Conservation (phyloP, 768 basidiomycete species). For the Phanerochaete carnosa region DNA sequence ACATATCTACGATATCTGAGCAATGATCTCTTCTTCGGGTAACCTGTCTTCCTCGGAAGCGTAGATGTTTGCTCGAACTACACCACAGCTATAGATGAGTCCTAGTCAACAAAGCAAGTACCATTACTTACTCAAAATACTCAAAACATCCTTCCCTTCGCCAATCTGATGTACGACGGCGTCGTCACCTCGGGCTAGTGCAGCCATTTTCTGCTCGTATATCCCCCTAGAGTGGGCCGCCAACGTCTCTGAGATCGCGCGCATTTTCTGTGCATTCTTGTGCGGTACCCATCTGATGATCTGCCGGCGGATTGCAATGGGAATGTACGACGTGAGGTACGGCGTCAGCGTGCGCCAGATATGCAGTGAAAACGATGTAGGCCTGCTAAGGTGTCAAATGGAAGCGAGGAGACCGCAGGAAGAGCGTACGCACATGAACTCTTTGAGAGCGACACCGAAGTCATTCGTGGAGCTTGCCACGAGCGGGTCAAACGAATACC, state of each 20-base stretch:
- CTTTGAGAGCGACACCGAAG: conserved; percentile 8
- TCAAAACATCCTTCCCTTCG: conserved; percentile 28
- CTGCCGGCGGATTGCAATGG: not conserved
- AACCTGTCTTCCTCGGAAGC: conserved; percentile 9
- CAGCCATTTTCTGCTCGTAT: conserved; percentile 15
- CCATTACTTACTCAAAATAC: conserved; percentile 19
- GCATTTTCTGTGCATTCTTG: conserved; percentile 8
- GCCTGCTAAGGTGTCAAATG: not conserved
- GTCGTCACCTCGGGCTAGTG: conserved; percentile 17
- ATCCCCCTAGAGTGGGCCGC: conserved; percentile 15
- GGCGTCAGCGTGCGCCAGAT: not conserved
- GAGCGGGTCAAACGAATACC: conserved; percentile 14
- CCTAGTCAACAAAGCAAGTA: not conserved
- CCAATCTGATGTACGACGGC: conserved; percentile 18
- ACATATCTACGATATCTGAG: conserved; percentile 8
- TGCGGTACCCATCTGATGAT: not conserved
- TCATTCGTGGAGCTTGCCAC: not conserved
- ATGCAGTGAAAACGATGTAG: not conserved
- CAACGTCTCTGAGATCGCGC: conserved; percentile 13
- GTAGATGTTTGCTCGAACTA: conserved; percentile 11
- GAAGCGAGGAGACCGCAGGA: too few species aligned
- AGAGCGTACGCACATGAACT: conserved; percentile 3
- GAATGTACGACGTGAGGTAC: not conserved
- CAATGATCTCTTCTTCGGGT: conserved; percentile 9
- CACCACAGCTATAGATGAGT: not conserved